Evolutionary conservation across 2,329 filamentous ascomycete species (phyloP), one percentile per base, ranked within the genome.

Genomic region (Botrytis medusae): DNA sequence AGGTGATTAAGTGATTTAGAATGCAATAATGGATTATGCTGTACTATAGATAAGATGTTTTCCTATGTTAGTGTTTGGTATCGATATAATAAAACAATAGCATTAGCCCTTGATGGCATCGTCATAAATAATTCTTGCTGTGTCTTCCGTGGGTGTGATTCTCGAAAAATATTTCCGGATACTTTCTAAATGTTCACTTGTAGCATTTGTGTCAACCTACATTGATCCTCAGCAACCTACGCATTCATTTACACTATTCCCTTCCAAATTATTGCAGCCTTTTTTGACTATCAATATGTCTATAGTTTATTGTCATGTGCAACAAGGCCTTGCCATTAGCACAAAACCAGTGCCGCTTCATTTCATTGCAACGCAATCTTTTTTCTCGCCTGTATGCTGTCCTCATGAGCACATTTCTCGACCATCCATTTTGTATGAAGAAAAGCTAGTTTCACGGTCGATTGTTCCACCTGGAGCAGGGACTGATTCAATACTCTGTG

Each of bases 1-100:
- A 51, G 86, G 82, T 82, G 67, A 75, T 42, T 32, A n/a, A 57
- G 51, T 29, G 51, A 37, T 14, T 44, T 18, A 14, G 5, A 16
- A 14, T 40, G n/a, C 10, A 54, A 54, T 12, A 16, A 54, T n/a
- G 48, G 12, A 29, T 51, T 20, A 34, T 8, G 59, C n/a, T 69
- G 71, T 69, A 72, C 14, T 12, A 46, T 63, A 63, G 40, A 34
- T 70, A 37, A 6, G n/a, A n/a, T n/a, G 2, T 6, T 32, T 69
- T 42, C 9, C 16, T 57, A 48, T n/a, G 5, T 29, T 42, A 34
- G 64, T 29, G 46, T 22, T 54, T 12, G 48, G 34, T 57, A 37
- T 59, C 18, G 12, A 5, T 40, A 2, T 14, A 25, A 69, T 69
- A 42, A 37, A 69, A 57, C 22, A 57, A 69, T 69, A 57, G 22